Percentiles rank a stretch among this genome's conserved stretches.
phyloP scores from a whole-genome alignment of 345 rosid species.

The Camelina hispida region DNA sequence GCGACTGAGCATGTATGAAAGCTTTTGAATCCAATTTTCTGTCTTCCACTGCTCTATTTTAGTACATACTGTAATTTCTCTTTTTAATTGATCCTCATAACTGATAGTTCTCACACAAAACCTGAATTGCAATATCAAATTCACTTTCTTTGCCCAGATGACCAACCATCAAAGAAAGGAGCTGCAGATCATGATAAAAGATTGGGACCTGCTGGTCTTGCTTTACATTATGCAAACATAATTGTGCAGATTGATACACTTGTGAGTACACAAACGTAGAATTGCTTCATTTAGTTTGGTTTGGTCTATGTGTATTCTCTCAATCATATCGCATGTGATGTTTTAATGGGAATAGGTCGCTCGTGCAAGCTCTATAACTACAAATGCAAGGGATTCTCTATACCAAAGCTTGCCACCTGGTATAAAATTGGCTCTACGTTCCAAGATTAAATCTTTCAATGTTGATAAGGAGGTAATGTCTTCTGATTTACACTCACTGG shows the following conservation, averaged over 20 bases:
- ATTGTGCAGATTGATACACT: constrained; percentile 78
- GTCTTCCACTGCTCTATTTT: neutral
- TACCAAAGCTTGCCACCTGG: constrained; percentile 87
- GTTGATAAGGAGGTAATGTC: constrained; percentile 62
- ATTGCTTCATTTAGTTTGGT: constrained; percentile 30
- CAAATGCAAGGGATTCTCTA: constrained; percentile 80
- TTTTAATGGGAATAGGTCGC: constrained; percentile 56
- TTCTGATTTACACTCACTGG: constrained; percentile 11
- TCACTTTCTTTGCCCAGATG: constrained; percentile 37
- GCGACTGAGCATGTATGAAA: constrained; percentile 16
- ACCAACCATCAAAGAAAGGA: constrained; percentile 42
- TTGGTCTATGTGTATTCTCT: constrained; percentile 22
- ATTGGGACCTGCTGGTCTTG: constrained; percentile 87
- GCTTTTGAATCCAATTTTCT: neutral
- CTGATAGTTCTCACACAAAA: neutral
- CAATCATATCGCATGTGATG: constrained; percentile 14
- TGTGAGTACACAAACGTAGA: constrained; percentile 54
- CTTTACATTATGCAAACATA: constrained; percentile 83
- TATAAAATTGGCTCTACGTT: constrained; percentile 70
- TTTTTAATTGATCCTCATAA: constrained; percentile 10
- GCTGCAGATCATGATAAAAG: constrained; percentile 47
- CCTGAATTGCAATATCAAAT: neutral
- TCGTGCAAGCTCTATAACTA: constrained; percentile 83
- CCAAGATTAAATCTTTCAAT: constrained; percentile 64
- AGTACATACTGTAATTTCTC: neutral